Percentiles rank a stretch among this genome's conserved stretches.
phyloP scores from a whole-genome alignment of 1,284 basidiomycete genomes.

The Cryptococcus wingfieldii region DNA sequence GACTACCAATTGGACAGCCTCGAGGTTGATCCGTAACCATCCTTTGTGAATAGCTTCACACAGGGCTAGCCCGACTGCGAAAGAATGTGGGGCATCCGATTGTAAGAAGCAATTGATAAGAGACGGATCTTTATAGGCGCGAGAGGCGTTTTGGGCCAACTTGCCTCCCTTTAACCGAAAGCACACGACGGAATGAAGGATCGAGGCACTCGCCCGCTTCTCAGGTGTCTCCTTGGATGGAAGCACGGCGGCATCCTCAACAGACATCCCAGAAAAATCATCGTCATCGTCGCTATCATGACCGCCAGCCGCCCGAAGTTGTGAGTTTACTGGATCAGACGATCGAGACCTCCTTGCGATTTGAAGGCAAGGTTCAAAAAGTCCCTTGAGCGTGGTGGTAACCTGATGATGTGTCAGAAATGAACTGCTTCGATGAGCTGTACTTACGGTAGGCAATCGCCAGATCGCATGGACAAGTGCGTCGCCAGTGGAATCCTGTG shows the following conservation, averaged over 20 bases:
- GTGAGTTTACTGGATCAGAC: neutral
- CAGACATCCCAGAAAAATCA: constrained; percentile 61
- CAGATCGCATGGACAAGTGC: constrained; percentile 3
- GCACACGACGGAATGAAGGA: constrained; percentile 31
- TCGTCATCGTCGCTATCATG: constrained; percentile 52
- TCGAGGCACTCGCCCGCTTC: constrained; percentile 20
- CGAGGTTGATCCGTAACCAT: constrained; percentile 56
- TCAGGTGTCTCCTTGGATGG: constrained; percentile 34
- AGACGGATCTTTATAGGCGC: constrained; percentile 61
- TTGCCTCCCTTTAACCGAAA: constrained; percentile 54
- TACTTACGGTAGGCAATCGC: constrained; percentile 18
- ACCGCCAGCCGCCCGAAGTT: neutral
- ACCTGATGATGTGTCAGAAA: constrained; percentile 5
- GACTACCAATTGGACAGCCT: constrained; percentile 57
- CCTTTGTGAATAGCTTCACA: constrained; percentile 58
- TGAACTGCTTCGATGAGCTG: neutral
- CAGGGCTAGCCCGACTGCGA: constrained; percentile 58
- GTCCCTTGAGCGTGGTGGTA: constrained; percentile 7
- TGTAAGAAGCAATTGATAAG: constrained; percentile 60
- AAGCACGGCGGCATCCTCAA: constrained; percentile 39
- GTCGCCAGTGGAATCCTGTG: neutral
- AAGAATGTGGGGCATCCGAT: constrained; percentile 56
- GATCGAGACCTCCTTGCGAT: neutral
- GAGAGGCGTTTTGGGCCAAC: constrained; percentile 49
- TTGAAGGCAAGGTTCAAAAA: constrained; percentile 8